Conservation (phyloP, 352 stramenopile species). For the Globisporangium radiosum region DNA sequence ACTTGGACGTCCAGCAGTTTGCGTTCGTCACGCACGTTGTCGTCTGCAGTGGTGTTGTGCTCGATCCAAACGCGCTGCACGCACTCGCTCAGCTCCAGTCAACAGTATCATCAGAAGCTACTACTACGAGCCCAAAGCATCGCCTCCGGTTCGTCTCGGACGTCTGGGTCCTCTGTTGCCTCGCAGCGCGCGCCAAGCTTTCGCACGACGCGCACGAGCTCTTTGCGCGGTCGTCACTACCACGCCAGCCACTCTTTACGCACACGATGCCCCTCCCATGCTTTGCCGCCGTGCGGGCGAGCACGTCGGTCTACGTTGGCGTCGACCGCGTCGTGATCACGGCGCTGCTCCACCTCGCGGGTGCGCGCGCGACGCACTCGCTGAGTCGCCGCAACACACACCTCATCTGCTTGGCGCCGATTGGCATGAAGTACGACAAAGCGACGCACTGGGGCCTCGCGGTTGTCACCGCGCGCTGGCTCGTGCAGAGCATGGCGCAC, state of each 20-base stretch:
- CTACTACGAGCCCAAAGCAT: slow-evolving; percentile 1
- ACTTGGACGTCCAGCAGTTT: slow-evolving; percentile 45
- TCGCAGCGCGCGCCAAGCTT: slow-evolving; percentile 34
- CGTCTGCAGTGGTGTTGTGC: slow-evolving; percentile 39
- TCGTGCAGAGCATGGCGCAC: slow-evolving; percentile 54
- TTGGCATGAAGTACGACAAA: slow-evolving; percentile 62
- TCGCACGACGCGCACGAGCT: slow-evolving; percentile 47
- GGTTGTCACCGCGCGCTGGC: slow-evolving; percentile 58
- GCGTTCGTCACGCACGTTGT: slow-evolving; percentile 62
- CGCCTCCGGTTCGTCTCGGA: slow-evolving; percentile 46
- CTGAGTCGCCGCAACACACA: slow-evolving; percentile 59
- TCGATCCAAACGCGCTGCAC: slow-evolving; percentile 26
- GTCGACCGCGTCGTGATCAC: slow-evolving; percentile 58
- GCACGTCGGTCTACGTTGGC: slow-evolving; percentile 54
- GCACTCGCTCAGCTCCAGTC: slow-evolving; percentile 15
- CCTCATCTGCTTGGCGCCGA: slow-evolving; percentile 40
- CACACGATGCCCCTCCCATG: slow-evolving; percentile 32
- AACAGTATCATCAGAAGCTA: slow-evolving; percentile 5
- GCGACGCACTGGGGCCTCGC: slow-evolving; percentile 40
- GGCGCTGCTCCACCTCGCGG: slow-evolving; percentile 47
- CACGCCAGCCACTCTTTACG: slow-evolving; percentile 39
- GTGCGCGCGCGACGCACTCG: slow-evolving; percentile 41
- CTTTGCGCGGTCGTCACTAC: slow-evolving; percentile 29
- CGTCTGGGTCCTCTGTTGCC: slow-evolving; percentile 67
- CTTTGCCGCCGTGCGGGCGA: slow-evolving; percentile 43